A percentile compares a stretch with the other conserved stretches of the same genome.
Conservation (phyloP, 1,284 basidiomycete genomes). For the Leccinum subspadiceum region DNA sequence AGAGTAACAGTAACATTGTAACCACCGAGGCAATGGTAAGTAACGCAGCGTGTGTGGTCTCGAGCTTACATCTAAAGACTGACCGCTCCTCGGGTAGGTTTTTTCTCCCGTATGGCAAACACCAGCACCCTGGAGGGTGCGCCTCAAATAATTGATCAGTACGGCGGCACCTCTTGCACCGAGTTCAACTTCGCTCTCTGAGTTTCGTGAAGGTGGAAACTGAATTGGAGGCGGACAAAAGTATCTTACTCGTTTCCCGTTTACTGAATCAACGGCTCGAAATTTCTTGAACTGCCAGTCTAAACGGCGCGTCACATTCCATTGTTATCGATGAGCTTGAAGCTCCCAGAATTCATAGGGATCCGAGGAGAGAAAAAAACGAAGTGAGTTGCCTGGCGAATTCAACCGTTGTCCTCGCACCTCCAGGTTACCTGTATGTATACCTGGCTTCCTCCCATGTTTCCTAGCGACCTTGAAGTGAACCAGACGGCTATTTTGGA, state of each 20-base stretch:
- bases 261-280: background rate
- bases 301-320: background rate
- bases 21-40: background rate
- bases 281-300: fast-evolving
- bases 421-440: background rate
- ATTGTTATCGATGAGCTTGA: background rate
- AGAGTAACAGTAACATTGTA: background rate
- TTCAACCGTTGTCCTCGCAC: background rate
- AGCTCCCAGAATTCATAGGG: background rate
- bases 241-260: background rate
- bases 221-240: background rate
- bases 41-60: background rate
- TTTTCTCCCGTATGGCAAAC: background rate
- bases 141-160: too few relatives aligned
- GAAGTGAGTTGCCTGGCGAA: background rate
- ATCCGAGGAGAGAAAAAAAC: background rate
- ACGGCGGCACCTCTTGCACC: background rate
- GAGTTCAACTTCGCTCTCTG: background rate
- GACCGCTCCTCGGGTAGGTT: background rate
- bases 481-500: background rate
- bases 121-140: background rate
- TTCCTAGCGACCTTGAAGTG: background rate
- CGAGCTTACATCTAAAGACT: background rate
- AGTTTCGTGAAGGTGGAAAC: background rate
- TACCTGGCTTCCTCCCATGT: background rate